These are phyloP conservation scores for Rhynchosporium agropyri DNA, from an alignment of 2,329 filamentous ascomycete genomes.

Conservation along the genomic window DNA sequence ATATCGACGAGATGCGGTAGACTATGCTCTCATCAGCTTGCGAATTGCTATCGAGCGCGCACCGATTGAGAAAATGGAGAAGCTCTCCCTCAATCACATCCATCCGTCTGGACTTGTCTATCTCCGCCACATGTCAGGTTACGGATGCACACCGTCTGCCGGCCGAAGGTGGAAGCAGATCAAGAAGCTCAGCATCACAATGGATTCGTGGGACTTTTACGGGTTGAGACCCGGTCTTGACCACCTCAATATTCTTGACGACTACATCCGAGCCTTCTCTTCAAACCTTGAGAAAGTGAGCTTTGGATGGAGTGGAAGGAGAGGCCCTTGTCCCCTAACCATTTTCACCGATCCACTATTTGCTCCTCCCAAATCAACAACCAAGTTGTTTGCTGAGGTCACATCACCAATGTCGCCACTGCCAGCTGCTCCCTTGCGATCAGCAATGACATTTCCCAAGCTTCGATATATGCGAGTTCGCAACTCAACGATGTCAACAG, in stretches of 20 bases:
- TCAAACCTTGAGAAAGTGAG: slow-evolving; percentile 67
- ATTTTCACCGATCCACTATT: slow-evolving; percentile 68
- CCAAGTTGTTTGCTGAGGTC: slow-evolving; percentile 66
- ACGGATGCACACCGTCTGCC: slow-evolving; percentile 74
- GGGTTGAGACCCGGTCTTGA: slow-evolving; percentile 63
- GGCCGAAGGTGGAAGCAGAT: slow-evolving; percentile 78
- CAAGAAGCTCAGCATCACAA: slow-evolving; percentile 69
- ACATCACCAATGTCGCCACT: slow-evolving; percentile 67
- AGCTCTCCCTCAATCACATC: slow-evolving; percentile 72
- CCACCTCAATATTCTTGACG: slow-evolving; percentile 78
- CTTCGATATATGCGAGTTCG: slow-evolving; percentile 70
- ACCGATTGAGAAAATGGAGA: slow-evolving; percentile 64
- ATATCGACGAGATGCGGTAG: slow-evolving; percentile 76
- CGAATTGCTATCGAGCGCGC: slow-evolving; percentile 80
- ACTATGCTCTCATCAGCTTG: slow-evolving; percentile 86
- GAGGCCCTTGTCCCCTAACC: slow-evolving; percentile 74
- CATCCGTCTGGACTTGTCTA: slow-evolving; percentile 78
- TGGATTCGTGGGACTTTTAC: slow-evolving; percentile 70
- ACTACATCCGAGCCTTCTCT: slow-evolving; percentile 74
- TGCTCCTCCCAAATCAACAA: slow-evolving; percentile 54
- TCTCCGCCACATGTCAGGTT: slow-evolving; percentile 72
- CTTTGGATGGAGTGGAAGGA: slow-evolving; percentile 75
- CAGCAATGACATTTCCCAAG: slow-evolving; percentile 65
- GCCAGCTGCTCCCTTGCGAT: slow-evolving; percentile 54
- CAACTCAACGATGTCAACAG: slow-evolving; percentile 71